Base-by-base conservation (phyloP, 768 basidiomycete species). In the Hortiboletus campestris region DNA sequence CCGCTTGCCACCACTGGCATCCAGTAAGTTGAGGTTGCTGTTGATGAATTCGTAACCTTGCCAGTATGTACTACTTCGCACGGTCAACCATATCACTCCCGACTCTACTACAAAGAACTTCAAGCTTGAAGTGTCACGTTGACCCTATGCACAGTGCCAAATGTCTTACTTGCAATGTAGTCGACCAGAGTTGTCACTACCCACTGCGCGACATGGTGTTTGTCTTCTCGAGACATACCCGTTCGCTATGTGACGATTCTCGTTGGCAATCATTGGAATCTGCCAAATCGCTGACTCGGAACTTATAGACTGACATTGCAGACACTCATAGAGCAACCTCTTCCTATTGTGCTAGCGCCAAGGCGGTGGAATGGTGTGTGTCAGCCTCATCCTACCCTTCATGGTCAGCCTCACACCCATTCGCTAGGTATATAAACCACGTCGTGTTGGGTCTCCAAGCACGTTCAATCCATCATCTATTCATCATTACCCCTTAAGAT, bases 381-480 rank as follows among this genome's bases (percentile, higher is more conserved):
- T 65, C 56, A 65, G 63, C 63, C 63, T 35, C 62, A 42, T 41
- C 19, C 31, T 50, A 35, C 34, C 13, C 13, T 14, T 34, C 41
- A 35, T 35, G 34, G 50, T 51, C 50, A 51, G 50, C 41, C 53
- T 22, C 28, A 29, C 34, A 22, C 40, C 16, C 39, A 14, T 22
- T 28, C 22, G 7, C 25, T 38, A 35, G 29, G 28, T 40, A 65
- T 53, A 60, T 63, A 55, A 53, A 39, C 41, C 36, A 19, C 16
- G 8, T 25, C 19, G n/a, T 38, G 13, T 28, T 20, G 34, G 31
- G 17, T 12, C 16, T 14, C 17, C 29, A 19, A 34, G 39, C 31
- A 20, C 25, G 12, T 34, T 32, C 44, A 44, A 2, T 14, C 36
- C 28, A 39, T 31, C 51, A 35, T 16, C 14, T 5, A 16, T 16